Conservation (phyloP, 2,329 filamentous ascomycete genomes). For the Fusarium sp. region DNA sequence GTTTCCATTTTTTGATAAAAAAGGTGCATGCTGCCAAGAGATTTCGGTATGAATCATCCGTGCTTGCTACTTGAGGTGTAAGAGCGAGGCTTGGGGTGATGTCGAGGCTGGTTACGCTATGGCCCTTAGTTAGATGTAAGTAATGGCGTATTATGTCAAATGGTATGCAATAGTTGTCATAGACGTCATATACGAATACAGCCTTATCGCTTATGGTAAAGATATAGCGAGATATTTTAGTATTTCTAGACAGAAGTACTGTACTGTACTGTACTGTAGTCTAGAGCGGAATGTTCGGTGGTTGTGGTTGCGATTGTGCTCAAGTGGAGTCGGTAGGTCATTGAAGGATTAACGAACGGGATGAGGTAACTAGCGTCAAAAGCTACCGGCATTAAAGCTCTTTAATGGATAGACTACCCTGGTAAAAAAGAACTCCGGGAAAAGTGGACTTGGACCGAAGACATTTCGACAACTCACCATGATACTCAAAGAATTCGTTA, state of each 20-base stretch:
- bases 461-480: not conserved
- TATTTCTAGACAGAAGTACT: not conserved
- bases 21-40: constrained; percentile 20
- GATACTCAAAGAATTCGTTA: not conserved
- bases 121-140: constrained; percentile 3
- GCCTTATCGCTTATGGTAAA: constrained; percentile 18
- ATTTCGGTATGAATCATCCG: constrained; percentile 4
- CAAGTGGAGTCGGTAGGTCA: not conserved
- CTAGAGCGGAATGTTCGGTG: constrained; percentile 22
- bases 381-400: constrained; percentile 7
- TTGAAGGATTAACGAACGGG: not conserved
- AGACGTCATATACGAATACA: constrained; percentile 14
- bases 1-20: not conserved
- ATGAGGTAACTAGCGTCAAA: constrained; percentile 15
- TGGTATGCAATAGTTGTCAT: constrained; percentile 8
- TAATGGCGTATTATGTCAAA: not conserved
- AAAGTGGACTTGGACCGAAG: not conserved
- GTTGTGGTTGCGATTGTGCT: not conserved
- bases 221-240: not conserved
- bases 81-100: not conserved
- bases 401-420: not conserved
- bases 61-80: not conserved
- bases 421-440: not conserved
- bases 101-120: not conserved
- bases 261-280: not conserved